phyloP scores from a whole-genome alignment of 2,329 filamentous ascomycete genomes.

The Fusarium sulawesiense region DNA sequence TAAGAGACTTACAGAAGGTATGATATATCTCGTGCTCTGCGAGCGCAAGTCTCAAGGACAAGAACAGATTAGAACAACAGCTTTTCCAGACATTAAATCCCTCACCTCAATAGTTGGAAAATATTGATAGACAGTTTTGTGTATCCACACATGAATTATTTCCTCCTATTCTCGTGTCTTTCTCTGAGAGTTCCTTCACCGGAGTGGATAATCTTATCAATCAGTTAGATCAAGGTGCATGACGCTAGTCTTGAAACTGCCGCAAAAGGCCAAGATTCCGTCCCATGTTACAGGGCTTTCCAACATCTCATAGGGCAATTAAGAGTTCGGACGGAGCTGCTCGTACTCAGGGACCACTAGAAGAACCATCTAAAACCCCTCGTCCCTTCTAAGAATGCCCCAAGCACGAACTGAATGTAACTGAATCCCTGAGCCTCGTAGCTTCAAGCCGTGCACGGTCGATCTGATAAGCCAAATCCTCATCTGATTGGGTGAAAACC shows the following conservation, averaged over 20 bases:
- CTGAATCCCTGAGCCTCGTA: slow-evolving; percentile 11
- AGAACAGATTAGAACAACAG: background rate
- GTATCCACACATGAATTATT: background rate
- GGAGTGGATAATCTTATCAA: slow-evolving; percentile 46
- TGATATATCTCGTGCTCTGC: background rate
- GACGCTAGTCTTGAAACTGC: slow-evolving; percentile 31
- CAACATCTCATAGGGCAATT: background rate
- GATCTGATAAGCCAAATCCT: slow-evolving; percentile 40
- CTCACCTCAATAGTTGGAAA: background rate
- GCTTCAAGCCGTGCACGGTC: slow-evolving; percentile 32
- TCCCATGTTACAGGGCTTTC: slow-evolving; percentile 21
- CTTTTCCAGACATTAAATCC: background rate
- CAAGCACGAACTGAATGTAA: slow-evolving; percentile 15
- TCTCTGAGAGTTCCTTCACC: slow-evolving; percentile 4
- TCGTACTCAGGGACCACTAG: slow-evolving; percentile 8
- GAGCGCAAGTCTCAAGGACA: background rate
- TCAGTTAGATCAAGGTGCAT: slow-evolving; percentile 45
- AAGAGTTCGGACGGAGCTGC: slow-evolving; percentile 14
- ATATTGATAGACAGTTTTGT: background rate
- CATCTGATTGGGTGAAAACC: slow-evolving; percentile 31
- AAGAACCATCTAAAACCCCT: slow-evolving; percentile 9
- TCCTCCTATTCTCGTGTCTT: background rate
- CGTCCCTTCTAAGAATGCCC: slow-evolving; percentile 9
- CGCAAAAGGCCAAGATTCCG: slow-evolving; percentile 10
- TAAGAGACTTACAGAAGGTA: background rate